Evolutionary conservation across 768 basidiomycete genomes (phyloP), one percentile per base, ranked within the genome.

Genomic region (Asterophora lycoperdoides): DNA sequence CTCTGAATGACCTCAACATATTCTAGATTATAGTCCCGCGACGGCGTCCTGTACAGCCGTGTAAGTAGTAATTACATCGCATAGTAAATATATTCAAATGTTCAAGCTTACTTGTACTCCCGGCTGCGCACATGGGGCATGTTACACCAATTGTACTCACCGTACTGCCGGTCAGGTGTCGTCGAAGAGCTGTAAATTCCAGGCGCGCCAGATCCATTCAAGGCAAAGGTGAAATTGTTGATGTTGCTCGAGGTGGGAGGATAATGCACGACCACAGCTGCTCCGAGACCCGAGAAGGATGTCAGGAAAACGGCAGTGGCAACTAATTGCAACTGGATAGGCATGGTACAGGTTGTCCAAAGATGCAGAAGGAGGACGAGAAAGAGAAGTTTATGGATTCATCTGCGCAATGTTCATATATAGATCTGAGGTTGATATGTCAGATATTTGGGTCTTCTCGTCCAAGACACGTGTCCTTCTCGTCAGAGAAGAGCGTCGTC

Each of bases 1-100:
- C 76, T 61, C 30, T 79, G 77, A 44, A 79, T 76, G 13, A 77
- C 64, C 60, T 79, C 76, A 8, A 77, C 75, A 53, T 74, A 79
- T 60, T 72, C 62, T 11, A 79, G 61, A 2, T 58, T 64, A 46
- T 57, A 74, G 1, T 68, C 61, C 14, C 53, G 48, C 0, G 72
- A 52, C 14, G 72, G 74, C 10, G 61, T 63, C 54, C 74, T 76
- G 44, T 13, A 11, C 13, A 36, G 44, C 28, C 41, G 23, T 15
- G 20, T 20, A 40, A 29, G 19, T 10, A 41, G 28, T 46, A n/a
- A n/a, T n/a, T n/a, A n/a, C n/a, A n/a, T n/a, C n/a, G n/a, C n/a
- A n/a, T n/a, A n/a, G n/a, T n/a, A n/a, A n/a, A n/a, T n/a, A n/a
- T n/a, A n/a, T n/a, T n/a, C n/a, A 10, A 35, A 19, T n/a, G n/a